These are phyloP conservation scores for Cicer arietinum DNA, from an alignment of 306 rosid species.

Conservation along the genomic window DNA sequence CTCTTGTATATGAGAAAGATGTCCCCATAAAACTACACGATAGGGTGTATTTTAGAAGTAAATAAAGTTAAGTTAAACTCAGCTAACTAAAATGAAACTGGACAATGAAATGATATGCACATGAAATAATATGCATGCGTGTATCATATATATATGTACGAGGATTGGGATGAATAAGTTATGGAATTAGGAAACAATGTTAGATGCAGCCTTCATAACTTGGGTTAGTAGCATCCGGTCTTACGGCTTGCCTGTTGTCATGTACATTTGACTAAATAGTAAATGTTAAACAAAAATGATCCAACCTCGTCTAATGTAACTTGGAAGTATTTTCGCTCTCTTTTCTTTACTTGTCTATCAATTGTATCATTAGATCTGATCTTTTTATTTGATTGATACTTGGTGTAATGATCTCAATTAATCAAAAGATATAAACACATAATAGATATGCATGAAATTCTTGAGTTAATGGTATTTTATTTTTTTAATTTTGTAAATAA, in stretches of 20 bases:
- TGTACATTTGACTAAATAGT: neutral
- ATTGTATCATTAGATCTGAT: neutral
- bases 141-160: neutral
- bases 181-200: neutral
- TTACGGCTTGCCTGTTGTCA: neutral
- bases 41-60: neutral
- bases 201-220: neutral
- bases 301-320: neutral
- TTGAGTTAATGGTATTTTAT: neutral
- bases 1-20: neutral
- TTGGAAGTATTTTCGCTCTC: neutral
- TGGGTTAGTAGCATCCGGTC: neutral
- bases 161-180: neutral
- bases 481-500: neutral
- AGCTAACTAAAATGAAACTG: neutral
- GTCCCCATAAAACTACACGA: neutral
- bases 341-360: neutral
- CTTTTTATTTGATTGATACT: neutral
- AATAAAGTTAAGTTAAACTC: neutral
- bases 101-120: neutral
- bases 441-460: neutral
- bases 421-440: neutral
- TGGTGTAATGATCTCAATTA: neutral
- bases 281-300: neutral
- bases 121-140: too few species aligned